Evolutionary conservation across 768 basidiomycete genomes (phyloP), one percentile per base, ranked within the genome.

Genomic region (Rhizopogon vesiculosus): DNA sequence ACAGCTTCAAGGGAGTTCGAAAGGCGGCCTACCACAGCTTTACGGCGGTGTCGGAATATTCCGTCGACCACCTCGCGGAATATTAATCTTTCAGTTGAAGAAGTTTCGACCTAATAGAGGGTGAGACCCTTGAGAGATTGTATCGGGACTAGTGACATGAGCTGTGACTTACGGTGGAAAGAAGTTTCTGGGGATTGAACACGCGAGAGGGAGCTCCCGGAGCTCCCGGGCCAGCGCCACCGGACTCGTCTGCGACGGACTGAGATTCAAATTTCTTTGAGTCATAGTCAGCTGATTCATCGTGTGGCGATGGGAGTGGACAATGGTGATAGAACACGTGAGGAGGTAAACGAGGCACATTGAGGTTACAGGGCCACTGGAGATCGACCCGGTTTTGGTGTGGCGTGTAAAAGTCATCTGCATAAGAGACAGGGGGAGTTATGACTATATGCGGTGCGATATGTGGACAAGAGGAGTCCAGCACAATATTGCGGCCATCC

Each of bases 361-460:
- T 61, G 35, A 82, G 69, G 56, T 62, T 64, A 29, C 58, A 58
- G 15, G 61, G 46, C 64, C 66, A 71, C 54, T 79, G 79, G 2
- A 63, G 66, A 45, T 69, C 63, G 29, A 69, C 59, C 51, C 72
- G 67, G 58, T 79, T 80, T 13, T 64, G 60, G 62, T 69, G 72
- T 1, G 69, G 67, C 5, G 62, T 66, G 33, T 63, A 65, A 41
- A 68, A 65, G 53, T 75, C 76, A 35, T 74, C 68, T 59, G 67
- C 66, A 2, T 58, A 61, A 43, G 77, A 72, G 53, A 72, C 66
- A 50, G 76, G 73, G 40, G 76, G 74, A n/a, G 80, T 78, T 44
- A 84, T 75, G 49, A 81, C 79, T 53, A 85, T 79, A 64, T 81
- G 79, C 0, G 82, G 82, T 1, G 72, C 64, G 6, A 68, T 40